phyloP scores from a whole-genome alignment of 768 basidiomycete genomes.

The Agaricus bisporus region DNA sequence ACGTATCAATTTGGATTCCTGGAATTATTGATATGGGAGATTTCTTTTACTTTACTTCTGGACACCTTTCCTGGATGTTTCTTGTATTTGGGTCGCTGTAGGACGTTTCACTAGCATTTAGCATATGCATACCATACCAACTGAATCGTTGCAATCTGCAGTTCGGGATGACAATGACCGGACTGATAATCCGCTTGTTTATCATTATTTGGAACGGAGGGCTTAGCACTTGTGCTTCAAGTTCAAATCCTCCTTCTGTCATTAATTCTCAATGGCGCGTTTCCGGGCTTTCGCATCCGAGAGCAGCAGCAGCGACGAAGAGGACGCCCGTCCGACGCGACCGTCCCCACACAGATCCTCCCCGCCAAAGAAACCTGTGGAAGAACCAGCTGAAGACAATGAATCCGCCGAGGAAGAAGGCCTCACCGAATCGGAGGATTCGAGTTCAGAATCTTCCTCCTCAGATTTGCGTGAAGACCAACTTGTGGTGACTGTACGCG shows the following conservation, averaged over 20 bases:
- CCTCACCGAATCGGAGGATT: slow-evolving; percentile 28
- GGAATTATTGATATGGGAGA: slow-evolving; percentile 25
- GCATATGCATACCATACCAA: neutral
- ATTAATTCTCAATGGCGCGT: slow-evolving; percentile 44
- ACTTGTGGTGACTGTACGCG: slow-evolving; percentile 15
- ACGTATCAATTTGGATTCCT: slow-evolving; percentile 35
- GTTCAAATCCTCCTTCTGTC: neutral
- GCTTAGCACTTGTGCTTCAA: no score
- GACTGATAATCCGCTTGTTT: neutral
- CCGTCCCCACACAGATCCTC: slow-evolving; percentile 9
- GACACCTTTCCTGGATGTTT: neutral
- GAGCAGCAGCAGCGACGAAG: slow-evolving; percentile 50
- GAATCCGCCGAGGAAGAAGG: slow-evolving; percentile 25
- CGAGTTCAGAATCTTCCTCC: slow-evolving; percentile 29
- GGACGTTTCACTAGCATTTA: slow-evolving; percentile 1
- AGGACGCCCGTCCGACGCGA: slow-evolving; percentile 17
- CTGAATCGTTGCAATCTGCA: slow-evolving; percentile 2
- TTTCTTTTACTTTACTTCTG: neutral
- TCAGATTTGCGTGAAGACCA: slow-evolving; percentile 53
- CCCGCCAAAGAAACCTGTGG: slow-evolving; percentile 17
- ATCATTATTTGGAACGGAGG: neutral
- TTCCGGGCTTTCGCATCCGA: slow-evolving; percentile 63
- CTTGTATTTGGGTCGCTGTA: slow-evolving; percentile 1
- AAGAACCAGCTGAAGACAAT: slow-evolving; percentile 24
- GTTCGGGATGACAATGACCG: neutral